These are phyloP conservation scores for Huntiella bhutanensis DNA, from an alignment of 2,329 filamentous ascomycete genomes.

Conservation along the genomic window DNA sequence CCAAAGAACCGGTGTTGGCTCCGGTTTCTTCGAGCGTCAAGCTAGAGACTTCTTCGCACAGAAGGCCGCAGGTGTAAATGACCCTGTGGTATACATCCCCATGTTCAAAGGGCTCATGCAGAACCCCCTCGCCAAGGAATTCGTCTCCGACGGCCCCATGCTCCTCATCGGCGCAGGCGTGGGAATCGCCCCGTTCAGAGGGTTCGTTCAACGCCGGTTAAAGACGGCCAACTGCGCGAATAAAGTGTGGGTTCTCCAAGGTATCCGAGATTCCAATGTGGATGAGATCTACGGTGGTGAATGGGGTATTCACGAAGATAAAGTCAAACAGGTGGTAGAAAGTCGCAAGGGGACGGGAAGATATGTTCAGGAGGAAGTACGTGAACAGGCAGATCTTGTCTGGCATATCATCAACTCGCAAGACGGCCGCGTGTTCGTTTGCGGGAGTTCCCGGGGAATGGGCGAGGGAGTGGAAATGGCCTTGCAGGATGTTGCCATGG, in stretches of 20 bases:
- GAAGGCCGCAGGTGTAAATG: slow-evolving; percentile 37
- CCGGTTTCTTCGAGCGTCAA: slow-evolving; percentile 80
- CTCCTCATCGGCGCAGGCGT: slow-evolving; percentile 91
- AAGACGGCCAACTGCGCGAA: slow-evolving; percentile 93
- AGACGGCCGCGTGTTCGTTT: slow-evolving; percentile 93
- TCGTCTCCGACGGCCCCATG: slow-evolving; percentile 90
- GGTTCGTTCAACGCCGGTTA: slow-evolving; percentile 84
- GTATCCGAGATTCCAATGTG: slow-evolving; percentile 78
- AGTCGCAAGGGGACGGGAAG: slow-evolving; percentile 58
- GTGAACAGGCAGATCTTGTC: slow-evolving; percentile 80
- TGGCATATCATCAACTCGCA: slow-evolving; percentile 95
- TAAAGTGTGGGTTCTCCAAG: slow-evolving; percentile 94
- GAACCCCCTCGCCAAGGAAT: slow-evolving; percentile 82
- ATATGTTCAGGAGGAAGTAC: slow-evolving; percentile 93
- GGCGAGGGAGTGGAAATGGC: slow-evolving; percentile 86
- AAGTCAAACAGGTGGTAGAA: slow-evolving; percentile 67
- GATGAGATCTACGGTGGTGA: slow-evolving; percentile 95
- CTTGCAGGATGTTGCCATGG: slow-evolving; percentile 76
- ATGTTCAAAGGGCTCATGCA: slow-evolving; percentile 99
- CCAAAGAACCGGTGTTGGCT: slow-evolving; percentile 65
- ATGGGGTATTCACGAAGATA: slow-evolving; percentile 80
- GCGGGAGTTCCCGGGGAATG: slow-evolving; percentile 90
- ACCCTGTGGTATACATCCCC: slow-evolving; percentile 45
- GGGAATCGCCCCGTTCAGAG: slow-evolving; percentile 90
- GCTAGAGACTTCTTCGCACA: slow-evolving; percentile 54